Evolutionary conservation across 2,329 filamentous ascomycete species (phyloP).

Genomic region (Coniochaeta sp.): DNA sequence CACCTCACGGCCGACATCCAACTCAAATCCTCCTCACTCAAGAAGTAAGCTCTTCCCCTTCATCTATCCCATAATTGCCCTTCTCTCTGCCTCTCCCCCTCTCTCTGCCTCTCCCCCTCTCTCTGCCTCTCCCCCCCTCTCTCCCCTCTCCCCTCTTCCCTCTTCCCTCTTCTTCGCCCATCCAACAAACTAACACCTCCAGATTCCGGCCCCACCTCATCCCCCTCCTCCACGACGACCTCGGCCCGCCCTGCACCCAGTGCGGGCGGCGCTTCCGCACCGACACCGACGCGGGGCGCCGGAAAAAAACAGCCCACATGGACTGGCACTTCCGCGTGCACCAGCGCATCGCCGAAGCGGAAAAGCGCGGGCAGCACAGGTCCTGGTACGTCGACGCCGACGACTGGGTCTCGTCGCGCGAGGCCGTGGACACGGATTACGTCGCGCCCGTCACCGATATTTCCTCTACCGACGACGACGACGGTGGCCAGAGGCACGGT

Average conservation of each 20-base stretch:
- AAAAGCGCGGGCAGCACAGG: conserved; percentile 79
- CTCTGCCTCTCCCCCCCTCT: too few species aligned
- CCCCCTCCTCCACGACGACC: conserved; percentile 67
- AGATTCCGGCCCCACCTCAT: conserved; percentile 62
- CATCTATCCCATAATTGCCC: conserved; percentile 9
- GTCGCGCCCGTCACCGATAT: conserved; percentile 24
- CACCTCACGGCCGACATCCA: conserved; percentile 32
- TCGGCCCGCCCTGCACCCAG: conserved; percentile 82
- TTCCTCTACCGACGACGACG: conserved; percentile 27
- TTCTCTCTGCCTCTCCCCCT: too few species aligned
- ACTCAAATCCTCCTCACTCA: conserved; percentile 54
- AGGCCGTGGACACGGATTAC: conserved; percentile 64
- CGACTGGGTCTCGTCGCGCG: conserved; percentile 87
- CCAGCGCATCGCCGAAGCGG: conserved; percentile 77
- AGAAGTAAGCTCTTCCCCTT: background rate
- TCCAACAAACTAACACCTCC: too few species aligned
- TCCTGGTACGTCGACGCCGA: conserved; percentile 94
- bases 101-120: too few species aligned
- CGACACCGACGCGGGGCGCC: conserved; percentile 67
- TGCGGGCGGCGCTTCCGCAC: conserved; percentile 82
- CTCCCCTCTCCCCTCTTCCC: too few species aligned
- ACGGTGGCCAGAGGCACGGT: conserved; percentile 31
- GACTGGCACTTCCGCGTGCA: conserved; percentile 98
- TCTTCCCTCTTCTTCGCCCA: too few species aligned
- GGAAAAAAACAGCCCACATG: conserved; percentile 84